Base-by-base conservation (phyloP, 352 stramenopile species). In the Phytopythium litorale region DNA sequence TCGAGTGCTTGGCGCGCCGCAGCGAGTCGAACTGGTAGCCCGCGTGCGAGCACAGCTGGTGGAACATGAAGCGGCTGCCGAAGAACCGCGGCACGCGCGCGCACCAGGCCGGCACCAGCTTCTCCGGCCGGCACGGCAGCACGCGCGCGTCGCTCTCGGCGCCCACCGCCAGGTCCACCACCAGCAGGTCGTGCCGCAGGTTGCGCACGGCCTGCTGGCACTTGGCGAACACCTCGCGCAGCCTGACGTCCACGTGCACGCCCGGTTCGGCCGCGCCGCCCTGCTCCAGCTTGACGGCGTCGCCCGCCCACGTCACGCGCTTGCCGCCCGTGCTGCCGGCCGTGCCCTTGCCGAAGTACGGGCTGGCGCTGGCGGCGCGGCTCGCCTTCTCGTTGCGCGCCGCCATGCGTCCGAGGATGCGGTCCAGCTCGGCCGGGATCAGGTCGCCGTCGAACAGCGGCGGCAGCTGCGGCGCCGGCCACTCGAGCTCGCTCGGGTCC, bases 401-500 rank as follows among this genome's bases (percentile, higher is more conserved):
- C 3, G 76, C 62, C 60, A 92, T 88, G 9, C 68, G 70, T 1
- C 82, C 82, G n/a, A 92, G 67, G 30, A 94, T 79, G 38, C 87
- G 83, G 19, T 92, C 83, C 13, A 95, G 72, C 60, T 94, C 87
- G 3, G 79, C 75, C 7, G 81, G 79, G 15, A 95, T 69, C 58
- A 93, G 87, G 59, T 95, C 87, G 38, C 87, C 87, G 45, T 95
- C 84, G 65, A 95, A 95, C 30, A 93, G 71, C 38, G 87, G 84
- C 21, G 84, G 84, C 21, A 93, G 62, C 58, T 83, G 69, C 9
- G 63, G 55, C 13, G 61, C 72, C 4, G 84, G 84, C 84, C 84
- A 95, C 35, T 76, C 40, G 40, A 88, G 73, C 62, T 99, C 96
- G 58, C 96, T 81, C n/a, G 94, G 84, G 76, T 98, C 95, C 5